These are phyloP conservation scores for Colletotrichum aenigma DNA, from an alignment of 2,329 filamentous ascomycete species.

Conservation along the genomic window DNA sequence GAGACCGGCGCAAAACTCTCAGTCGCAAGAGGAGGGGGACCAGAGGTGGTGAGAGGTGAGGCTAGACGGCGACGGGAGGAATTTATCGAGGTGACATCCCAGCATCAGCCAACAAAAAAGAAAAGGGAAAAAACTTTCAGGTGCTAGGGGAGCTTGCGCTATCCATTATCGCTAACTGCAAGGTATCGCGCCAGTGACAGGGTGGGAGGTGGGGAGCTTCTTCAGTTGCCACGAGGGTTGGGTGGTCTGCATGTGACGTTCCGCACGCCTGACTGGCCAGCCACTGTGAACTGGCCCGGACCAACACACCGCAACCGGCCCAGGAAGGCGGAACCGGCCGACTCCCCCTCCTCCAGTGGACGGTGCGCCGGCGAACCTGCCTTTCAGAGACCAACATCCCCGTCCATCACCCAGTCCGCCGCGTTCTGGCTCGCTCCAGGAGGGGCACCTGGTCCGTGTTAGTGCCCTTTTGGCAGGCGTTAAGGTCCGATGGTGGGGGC, in stretches of 20 bases:
- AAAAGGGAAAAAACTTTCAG: conserved; percentile 5
- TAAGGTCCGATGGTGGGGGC: background rate
- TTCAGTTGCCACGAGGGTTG: conserved; percentile 8
- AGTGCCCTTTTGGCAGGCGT: background rate
- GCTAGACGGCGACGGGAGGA: background rate
- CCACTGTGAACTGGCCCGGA: background rate
- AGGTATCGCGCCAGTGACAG: background rate
- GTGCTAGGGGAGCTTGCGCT: background rate
- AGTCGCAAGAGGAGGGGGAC: background rate
- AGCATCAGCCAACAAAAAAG: background rate
- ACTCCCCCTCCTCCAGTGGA: background rate
- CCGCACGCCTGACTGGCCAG: conserved; percentile 3
- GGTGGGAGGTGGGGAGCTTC: conserved; percentile 6
- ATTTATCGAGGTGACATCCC: conserved; percentile 10
- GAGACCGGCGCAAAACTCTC: background rate
- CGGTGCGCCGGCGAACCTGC: conserved; percentile 3
- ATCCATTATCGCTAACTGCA: background rate
- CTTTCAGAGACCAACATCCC: background rate
- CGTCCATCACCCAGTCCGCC: conserved; percentile 1
- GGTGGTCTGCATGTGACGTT: conserved; percentile 10
- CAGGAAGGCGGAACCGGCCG: conserved; percentile 16
- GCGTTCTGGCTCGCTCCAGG: background rate
- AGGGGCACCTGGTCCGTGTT: conserved; percentile 17
- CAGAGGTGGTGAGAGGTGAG: background rate
- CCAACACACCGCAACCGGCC: conserved; percentile 5